Percentiles rank a stretch among this genome's conserved stretches.
Conservation (phyloP, 805 yeast genomes). For the Ogataea saltuana region DNA sequence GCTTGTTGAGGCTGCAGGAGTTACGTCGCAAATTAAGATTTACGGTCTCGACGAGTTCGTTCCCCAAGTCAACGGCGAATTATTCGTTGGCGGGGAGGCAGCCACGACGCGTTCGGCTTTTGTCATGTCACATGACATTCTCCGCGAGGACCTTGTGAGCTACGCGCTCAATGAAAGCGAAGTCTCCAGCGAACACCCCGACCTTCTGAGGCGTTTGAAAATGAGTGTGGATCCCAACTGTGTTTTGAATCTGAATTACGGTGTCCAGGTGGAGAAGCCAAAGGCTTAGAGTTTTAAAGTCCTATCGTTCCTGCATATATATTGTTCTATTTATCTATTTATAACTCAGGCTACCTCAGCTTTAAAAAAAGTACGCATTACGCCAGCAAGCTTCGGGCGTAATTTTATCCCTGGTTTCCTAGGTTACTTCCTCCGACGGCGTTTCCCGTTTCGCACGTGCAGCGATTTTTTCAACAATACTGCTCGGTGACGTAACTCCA, state of each 20-base stretch:
- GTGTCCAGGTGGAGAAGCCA: background rate
- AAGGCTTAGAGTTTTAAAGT: background rate
- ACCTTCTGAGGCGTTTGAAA: conserved; percentile 15
- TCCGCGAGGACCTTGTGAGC: conserved; percentile 7
- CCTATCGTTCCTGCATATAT: too few species aligned
- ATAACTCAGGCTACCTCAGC: too few species aligned
- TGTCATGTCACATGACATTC: conserved; percentile 8
- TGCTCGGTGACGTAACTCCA: background rate
- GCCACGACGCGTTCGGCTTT: background rate
- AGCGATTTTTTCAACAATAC: too few species aligned
- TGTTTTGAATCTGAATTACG: conserved; percentile 17
- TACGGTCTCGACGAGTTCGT: background rate
- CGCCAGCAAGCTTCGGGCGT: too few species aligned
- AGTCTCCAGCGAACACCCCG: background rate
- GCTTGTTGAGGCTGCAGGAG: background rate
- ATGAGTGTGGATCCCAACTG: conserved; percentile 18
- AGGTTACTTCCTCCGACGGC: too few species aligned
- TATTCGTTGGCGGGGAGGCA: too few species aligned
- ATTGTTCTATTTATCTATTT: too few species aligned
- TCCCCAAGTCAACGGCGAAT: background rate
- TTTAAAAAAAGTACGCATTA: too few species aligned
- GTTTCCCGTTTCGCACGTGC: too few species aligned
- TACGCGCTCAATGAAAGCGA: background rate
- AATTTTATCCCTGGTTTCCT: too few species aligned
- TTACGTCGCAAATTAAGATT: background rate